Conservation (phyloP, 805 yeast species). For the Candida michaelii region DNA sequence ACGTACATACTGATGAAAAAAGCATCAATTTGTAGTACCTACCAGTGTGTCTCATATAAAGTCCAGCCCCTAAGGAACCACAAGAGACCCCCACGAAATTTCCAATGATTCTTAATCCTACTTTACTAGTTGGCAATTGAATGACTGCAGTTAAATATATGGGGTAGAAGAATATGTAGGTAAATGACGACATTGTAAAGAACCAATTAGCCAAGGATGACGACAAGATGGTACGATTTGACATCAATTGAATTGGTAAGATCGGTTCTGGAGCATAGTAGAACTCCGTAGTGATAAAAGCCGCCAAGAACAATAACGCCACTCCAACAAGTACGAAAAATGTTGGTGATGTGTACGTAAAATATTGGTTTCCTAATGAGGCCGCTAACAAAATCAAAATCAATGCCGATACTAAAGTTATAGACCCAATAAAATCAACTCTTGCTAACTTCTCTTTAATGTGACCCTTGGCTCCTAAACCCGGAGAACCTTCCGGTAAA, state of each 20-base stretch:
- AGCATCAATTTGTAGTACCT: conserved; percentile 53
- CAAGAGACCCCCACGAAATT: conserved; percentile 69
- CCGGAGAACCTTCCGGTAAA: conserved; percentile 57
- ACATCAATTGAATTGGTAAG: conserved; percentile 59
- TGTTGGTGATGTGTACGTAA: conserved; percentile 45
- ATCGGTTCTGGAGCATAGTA: conserved; percentile 61
- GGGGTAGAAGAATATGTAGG: conserved; percentile 69
- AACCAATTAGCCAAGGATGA: conserved; percentile 72
- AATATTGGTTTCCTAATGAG: conserved; percentile 61
- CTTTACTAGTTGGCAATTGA: conserved; percentile 52
- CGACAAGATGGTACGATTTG: conserved; percentile 58
- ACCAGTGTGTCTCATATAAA: conserved; percentile 48
- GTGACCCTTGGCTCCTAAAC: conserved; percentile 50
- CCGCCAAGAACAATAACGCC: conserved; percentile 24
- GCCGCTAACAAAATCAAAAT: conserved; percentile 62
- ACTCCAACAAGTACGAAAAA: conserved; percentile 32
- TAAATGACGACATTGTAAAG: conserved; percentile 64
- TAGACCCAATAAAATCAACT: conserved; percentile 68
- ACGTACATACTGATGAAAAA: conserved; percentile 39
- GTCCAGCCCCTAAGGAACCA: conserved; percentile 17
- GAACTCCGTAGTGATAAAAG: conserved; percentile 54
- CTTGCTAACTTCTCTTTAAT: conserved; percentile 50
- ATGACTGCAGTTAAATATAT: conserved; percentile 59
- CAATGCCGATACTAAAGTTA: conserved; percentile 56
- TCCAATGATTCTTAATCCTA: conserved; percentile 60